Evolutionary conservation across 164 flowering plant species (phyloP), one percentile per base, ranked within the genome.

Genomic region (Stephania japonica): DNA sequence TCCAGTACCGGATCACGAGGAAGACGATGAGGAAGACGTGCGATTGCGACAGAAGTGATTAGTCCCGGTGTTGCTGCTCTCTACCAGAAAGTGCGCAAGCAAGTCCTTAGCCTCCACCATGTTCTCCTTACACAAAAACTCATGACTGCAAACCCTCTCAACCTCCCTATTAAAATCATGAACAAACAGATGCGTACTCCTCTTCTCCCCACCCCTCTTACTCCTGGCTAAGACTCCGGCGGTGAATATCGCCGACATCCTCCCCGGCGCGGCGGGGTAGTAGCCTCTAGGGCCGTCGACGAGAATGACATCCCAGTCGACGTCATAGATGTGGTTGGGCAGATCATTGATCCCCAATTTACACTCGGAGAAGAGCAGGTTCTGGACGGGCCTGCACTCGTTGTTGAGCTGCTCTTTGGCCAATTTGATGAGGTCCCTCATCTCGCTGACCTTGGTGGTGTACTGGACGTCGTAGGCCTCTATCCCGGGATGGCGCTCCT

Each of bases 261-360:
- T 66, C 0, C 99, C 95, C 0, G 99, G 98, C 7, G 89, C 89
- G 14, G 86, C 86, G 5, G 86, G 85, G 78, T 85, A 87, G 73
- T 88, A 89, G 21, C 97, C 97, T 0, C 97, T 73, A 0, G 98
- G 99, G 7, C 98, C 99, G 68, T 93, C 99, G 4, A 95, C 89
- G 72, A 95, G 41, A 1, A 95, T 89, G 18, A 93, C 90, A 66
- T 93, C 97, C 99, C 99, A 95, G 18, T 80, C 87, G 10, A 91
- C 87, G 53, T 90, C 97, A 77, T 95, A 95, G 1, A 93, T 86
- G 59, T 91, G 91, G 72, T 93, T 93, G 0, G 99, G 99, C 7
- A 95, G 79, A 69, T 93, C 97, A 53, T 95, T 95, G 24, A 93
- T 73, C 42, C 90, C 97, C 7, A 95, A 82, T 72, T 81, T 84